These are phyloP conservation scores for Croton setiger DNA, from an alignment of 441 rosid species.

Conservation along the genomic window DNA sequence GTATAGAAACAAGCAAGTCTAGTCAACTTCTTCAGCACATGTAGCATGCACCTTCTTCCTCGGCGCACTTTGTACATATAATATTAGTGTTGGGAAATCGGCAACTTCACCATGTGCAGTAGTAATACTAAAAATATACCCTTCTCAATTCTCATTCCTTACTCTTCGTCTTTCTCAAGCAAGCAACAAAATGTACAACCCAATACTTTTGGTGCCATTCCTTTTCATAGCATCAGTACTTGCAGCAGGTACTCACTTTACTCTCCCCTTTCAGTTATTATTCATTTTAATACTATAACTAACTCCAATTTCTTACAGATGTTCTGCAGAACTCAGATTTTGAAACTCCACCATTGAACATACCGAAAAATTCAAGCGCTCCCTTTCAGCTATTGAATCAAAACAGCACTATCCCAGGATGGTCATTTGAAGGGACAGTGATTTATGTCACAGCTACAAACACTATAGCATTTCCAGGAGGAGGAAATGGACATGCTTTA, in stretches of 20 bases:
- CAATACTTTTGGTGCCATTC: background rate
- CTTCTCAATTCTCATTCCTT: background rate
- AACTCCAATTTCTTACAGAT: constrained; percentile 27
- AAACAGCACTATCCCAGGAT: constrained; percentile 53
- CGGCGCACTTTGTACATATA: too few species aligned
- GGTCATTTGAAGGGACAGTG: constrained; percentile 49
- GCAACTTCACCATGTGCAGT: background rate
- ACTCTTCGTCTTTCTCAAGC: constrained; percentile 4
- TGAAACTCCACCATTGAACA: constrained; percentile 46
- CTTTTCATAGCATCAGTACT: constrained; percentile 8
- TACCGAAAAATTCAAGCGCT: constrained; percentile 21
- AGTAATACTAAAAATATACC: background rate
- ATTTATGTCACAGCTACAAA: constrained; percentile 34
- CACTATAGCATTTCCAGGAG: constrained; percentile 33
- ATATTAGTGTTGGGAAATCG: background rate
- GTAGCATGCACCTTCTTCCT: too few species aligned
- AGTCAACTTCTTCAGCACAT: background rate
- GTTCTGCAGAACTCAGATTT: constrained; percentile 52
- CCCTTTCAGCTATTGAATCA: constrained; percentile 26
- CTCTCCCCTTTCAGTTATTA: too few species aligned
- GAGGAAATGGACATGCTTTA: constrained; percentile 42
- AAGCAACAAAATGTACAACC: constrained; percentile 3
- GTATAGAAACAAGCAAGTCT: background rate
- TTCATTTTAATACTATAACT: background rate
- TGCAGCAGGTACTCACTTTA: background rate